phyloP scores from a whole-genome alignment of 2,329 filamentous ascomycete species.

The Epichloe gansuensis region DNA sequence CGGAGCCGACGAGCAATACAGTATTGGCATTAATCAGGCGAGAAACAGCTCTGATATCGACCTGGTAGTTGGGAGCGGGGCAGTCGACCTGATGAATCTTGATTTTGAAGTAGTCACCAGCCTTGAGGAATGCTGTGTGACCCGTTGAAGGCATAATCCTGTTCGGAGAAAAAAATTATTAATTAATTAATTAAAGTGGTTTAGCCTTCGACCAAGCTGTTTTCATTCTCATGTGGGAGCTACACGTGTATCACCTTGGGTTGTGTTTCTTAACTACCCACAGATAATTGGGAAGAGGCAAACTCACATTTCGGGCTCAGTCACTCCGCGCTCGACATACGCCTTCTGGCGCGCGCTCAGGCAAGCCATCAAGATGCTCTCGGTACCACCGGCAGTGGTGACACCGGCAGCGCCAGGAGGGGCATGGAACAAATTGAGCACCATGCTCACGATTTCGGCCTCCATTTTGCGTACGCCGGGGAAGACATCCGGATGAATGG shows the following conservation, averaged over 20 bases:
- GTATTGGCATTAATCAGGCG: slow-evolving; percentile 92
- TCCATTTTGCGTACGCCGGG: slow-evolving; percentile 98
- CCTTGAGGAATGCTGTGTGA: slow-evolving; percentile 94
- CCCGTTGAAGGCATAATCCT: slow-evolving; percentile 90
- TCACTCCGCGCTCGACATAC: slow-evolving; percentile 71
- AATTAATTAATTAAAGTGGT: not conserved
- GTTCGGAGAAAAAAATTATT: not conserved
- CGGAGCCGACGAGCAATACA: slow-evolving; percentile 80
- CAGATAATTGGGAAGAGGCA: not conserved
- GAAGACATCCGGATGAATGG: slow-evolving; percentile 96
- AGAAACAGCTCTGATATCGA: slow-evolving; percentile 62
- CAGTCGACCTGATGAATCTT: slow-evolving; percentile 81
- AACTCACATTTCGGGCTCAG: slow-evolving; percentile 84
- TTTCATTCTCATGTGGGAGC: not conserved
- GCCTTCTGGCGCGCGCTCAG: slow-evolving; percentile 83
- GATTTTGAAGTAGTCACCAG: slow-evolving; percentile 91
- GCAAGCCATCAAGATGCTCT: slow-evolving; percentile 94
- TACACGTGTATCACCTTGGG: not conserved
- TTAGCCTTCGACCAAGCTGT: not conserved
- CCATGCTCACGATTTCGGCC: slow-evolving; percentile 94
- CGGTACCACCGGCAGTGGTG: slow-evolving; percentile 84
- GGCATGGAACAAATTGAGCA: slow-evolving; percentile 76
- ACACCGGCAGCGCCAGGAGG: slow-evolving; percentile 77
- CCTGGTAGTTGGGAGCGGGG: slow-evolving; percentile 74
- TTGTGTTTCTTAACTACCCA: too few species aligned